Evolutionary conservation across 2,329 filamentous ascomycete genomes (phyloP).

Genomic region (Colletotrichum karsti): DNA sequence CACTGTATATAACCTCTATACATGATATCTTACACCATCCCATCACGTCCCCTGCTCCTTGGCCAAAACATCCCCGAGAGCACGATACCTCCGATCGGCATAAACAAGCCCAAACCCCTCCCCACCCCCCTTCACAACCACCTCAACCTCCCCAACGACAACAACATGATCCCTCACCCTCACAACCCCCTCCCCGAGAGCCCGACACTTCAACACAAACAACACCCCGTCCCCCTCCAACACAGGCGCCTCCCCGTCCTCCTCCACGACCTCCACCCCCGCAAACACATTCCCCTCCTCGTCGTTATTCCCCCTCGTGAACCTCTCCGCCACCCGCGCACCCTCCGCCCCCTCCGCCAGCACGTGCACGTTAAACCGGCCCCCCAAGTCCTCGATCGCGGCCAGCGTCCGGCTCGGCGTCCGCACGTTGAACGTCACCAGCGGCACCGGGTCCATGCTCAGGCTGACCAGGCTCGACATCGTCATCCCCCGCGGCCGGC

Average conservation of each 20-base stretch:
- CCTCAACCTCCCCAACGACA: conserved; percentile 59
- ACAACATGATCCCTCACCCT: conserved; percentile 60
- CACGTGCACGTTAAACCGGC: conserved; percentile 64
- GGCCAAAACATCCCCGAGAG: conserved; percentile 46
- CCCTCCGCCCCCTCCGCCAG: conserved; percentile 56
- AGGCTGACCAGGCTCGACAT: conserved; percentile 69
- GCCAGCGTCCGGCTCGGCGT: conserved; percentile 64
- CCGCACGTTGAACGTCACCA: conserved; percentile 66
- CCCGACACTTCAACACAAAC: conserved; percentile 53
- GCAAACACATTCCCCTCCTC: conserved; percentile 40
- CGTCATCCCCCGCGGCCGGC: conserved; percentile 59
- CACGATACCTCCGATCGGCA: conserved; percentile 57
- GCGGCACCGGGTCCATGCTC: conserved; percentile 57
- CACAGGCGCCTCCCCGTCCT: conserved; percentile 44
- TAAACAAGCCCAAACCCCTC: conserved; percentile 57
- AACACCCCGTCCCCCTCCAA: conserved; percentile 61
- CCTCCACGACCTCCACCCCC: conserved; percentile 27
- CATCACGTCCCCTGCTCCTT: conserved; percentile 4
- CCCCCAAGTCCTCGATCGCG: conserved; percentile 50
- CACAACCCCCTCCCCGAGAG: conserved; percentile 55
- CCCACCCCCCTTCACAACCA: conserved; percentile 44
- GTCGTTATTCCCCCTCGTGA: conserved; percentile 57
- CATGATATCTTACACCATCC: background rate
- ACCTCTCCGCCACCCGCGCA: conserved; percentile 59
- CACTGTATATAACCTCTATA: conserved; percentile 16